Conservation (phyloP, 495 filamentous ascomycete species). For the Cercophora sp. region DNA sequence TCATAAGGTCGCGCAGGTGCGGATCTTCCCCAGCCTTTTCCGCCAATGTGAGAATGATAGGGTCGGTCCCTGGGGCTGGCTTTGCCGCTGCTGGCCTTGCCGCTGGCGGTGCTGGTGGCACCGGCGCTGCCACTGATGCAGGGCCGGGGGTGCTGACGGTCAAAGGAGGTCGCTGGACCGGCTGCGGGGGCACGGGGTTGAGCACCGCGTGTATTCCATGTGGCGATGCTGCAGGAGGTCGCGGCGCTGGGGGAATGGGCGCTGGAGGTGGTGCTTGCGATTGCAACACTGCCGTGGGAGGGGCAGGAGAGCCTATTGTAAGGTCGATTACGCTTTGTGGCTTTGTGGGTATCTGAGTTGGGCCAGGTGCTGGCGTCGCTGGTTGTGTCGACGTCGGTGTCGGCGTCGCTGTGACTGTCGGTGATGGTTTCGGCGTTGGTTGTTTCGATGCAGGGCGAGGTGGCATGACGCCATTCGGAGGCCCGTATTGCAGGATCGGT, state of each 20-base stretch:
- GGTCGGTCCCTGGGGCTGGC: slow-evolving; percentile 60
- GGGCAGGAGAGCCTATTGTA: too few relatives aligned
- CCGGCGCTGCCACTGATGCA: background rate
- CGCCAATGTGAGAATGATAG: slow-evolving; percentile 91
- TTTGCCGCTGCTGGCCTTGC: slow-evolving; percentile 24
- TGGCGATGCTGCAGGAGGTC: slow-evolving; percentile 23
- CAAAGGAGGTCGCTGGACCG: slow-evolving; percentile 7
- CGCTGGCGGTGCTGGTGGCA: slow-evolving; percentile 26
- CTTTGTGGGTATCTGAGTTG: slow-evolving; percentile 4
- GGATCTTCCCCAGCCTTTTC: slow-evolving; percentile 81
- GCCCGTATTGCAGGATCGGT: slow-evolving; percentile 69
- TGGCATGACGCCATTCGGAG: slow-evolving; percentile 55
- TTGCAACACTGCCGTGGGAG: background rate
- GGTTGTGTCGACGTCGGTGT: slow-evolving; percentile 8
- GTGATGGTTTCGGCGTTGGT: slow-evolving; percentile 26
- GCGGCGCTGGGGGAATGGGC: slow-evolving; percentile 18
- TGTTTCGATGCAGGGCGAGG: slow-evolving; percentile 48
- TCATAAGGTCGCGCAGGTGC: slow-evolving; percentile 92
- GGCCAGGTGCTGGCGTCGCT: slow-evolving; percentile 13
- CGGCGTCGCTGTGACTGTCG: slow-evolving; percentile 12
- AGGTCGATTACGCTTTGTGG: slow-evolving; percentile 16
- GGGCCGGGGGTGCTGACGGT: background rate
- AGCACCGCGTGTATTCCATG: slow-evolving; percentile 31
- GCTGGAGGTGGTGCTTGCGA: slow-evolving; percentile 25
- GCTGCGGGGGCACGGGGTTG: slow-evolving; percentile 6